A percentile compares a stretch with the other conserved stretches of the same genome.
Evolutionary conservation across 169 alveolate species (phyloP).

Genomic region (Sarcocystis neurona): DNA sequence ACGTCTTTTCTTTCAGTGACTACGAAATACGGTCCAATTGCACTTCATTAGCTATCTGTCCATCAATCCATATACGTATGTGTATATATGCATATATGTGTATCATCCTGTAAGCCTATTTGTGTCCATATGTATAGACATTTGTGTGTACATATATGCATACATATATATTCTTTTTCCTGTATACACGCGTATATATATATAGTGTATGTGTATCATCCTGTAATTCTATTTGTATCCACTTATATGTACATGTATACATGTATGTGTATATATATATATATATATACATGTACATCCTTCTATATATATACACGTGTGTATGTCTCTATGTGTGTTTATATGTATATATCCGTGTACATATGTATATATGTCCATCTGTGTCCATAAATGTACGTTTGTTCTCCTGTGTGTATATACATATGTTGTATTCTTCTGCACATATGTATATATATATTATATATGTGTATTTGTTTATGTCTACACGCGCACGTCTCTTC

Average conservation of each 20-base stretch:
- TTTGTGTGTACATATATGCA: background rate
- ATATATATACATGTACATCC: background rate
- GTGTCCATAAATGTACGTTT: too few species aligned
- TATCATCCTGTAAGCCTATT: too few species aligned
- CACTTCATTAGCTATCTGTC: too few species aligned
- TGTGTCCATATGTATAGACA: background rate
- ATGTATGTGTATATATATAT: background rate
- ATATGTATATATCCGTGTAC: background rate
- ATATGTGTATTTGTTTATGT: background rate
- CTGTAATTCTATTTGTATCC: too few species aligned
- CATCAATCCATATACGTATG: background rate
- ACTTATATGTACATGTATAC: background rate
- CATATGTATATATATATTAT: background rate
- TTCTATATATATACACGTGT: background rate
- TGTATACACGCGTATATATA: background rate
- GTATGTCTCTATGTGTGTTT: background rate
- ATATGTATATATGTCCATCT: background rate
- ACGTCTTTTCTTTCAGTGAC: too few species aligned
- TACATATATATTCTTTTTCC: background rate
- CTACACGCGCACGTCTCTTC: too few species aligned
- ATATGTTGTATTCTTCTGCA: background rate
- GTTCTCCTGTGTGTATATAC: too few species aligned
- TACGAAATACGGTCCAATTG: too few species aligned
- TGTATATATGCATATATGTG: background rate
- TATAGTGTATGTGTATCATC: too few species aligned